Conservation (phyloP, 192 early-diverging fungal species). For the Gaertneriomyces sp. region DNA sequence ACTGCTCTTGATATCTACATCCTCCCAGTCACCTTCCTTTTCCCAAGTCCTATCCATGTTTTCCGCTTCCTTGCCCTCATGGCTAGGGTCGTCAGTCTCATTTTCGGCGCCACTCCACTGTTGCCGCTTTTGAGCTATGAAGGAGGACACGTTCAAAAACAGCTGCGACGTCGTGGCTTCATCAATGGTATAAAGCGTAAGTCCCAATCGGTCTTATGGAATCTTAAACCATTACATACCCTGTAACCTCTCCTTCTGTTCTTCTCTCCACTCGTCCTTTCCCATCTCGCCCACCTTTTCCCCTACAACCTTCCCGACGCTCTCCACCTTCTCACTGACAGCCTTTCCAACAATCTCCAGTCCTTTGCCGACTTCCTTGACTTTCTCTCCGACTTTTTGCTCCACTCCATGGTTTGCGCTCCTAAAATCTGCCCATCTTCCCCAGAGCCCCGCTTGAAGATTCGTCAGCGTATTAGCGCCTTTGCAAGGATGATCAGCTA, state of each 20-base stretch:
- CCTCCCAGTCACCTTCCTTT: constrained; percentile 23
- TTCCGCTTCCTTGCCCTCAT: neutral
- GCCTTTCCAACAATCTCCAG: constrained; percentile 21
- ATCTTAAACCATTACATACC: neutral
- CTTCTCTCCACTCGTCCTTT: too few relatives aligned
- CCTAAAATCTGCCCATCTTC: constrained; percentile 28
- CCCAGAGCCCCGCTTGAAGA: constrained; percentile 29
- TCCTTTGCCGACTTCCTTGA: constrained; percentile 11
- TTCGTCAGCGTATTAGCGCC: constrained; percentile 31
- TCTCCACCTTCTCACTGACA: constrained; percentile 20
- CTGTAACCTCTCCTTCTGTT: too few relatives aligned
- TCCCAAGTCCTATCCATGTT: neutral
- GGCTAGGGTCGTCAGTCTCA: constrained; percentile 1
- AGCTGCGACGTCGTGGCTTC: constrained; percentile 29
- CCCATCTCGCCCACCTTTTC: neutral
- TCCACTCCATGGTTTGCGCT: constrained; percentile 27
- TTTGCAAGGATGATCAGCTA: constrained; percentile 40
- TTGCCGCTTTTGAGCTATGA: constrained; percentile 28
- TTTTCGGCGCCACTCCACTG: constrained; percentile 33
- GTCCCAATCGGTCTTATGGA: neutral
- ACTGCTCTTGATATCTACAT: constrained; percentile 18
- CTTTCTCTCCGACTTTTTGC: constrained; percentile 12
- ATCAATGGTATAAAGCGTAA: neutral
- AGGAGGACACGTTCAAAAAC: constrained; percentile 34
- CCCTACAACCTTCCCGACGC: constrained; percentile 11